Evolutionary conservation across 345 rosid species (phyloP), one percentile per base, ranked within the genome.

Genomic region (Moringa oleifera): DNA sequence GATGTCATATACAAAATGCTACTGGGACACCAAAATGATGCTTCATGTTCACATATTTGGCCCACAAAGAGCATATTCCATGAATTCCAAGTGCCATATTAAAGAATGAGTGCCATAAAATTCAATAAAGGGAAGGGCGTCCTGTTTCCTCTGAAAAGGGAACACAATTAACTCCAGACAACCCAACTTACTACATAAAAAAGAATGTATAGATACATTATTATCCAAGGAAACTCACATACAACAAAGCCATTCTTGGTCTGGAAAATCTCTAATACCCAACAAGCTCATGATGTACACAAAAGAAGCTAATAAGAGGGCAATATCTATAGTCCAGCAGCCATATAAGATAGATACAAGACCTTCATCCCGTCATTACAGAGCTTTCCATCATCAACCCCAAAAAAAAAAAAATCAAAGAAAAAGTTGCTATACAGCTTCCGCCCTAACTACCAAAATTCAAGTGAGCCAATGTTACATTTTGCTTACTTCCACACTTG

Each of bases 391-490:
- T 28, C 67, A n/a, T 53, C 68, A 41, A 33, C 5, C 37, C 37
- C 37, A 33, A 33, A 33, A 33, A 11, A 4, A n/a, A 4, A 41
- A 41, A 2, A 5, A 47, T 53, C n/a, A 46, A 20, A 57, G 41
- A 25, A 57, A 61, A 33, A 51, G 25, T 51, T 19, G 57, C 58
- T 66, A 55, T 68, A 68, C 79, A 75, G 23, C 55, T 61, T 59
- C 53, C 64, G 62, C 6, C 53, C 75, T 72, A 71, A 28, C 67
- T 63, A 80, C 67, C 70, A 75, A 68, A 72, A 80, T 66, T 79
- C 67, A 19, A 10, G 49, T 36, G 53, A 50, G 62, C 49, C 53
- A 52, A 21, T 45, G 17, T 20, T 52, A 22, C 18, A 18, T 52
- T 20, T 36, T 65, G 23, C 56, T 31, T 41, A 37, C 22, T 59